phyloP scores from a whole-genome alignment of 805 yeast genomes.

The Teunomyces kruisii region DNA sequence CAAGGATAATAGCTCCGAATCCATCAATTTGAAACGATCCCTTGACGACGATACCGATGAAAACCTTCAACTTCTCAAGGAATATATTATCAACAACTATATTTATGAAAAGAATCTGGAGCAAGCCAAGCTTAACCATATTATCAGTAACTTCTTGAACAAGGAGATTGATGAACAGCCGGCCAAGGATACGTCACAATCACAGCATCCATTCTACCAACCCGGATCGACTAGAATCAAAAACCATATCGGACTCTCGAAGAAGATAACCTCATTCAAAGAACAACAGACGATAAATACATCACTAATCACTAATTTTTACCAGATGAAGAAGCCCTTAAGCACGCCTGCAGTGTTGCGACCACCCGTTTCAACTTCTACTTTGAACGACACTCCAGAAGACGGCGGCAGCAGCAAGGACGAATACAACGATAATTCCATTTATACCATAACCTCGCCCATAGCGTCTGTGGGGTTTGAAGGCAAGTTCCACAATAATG shows the following conservation, averaged over 20 bases:
- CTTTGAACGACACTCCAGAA: neutral
- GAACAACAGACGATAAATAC: neutral
- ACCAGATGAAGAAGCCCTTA: conserved; percentile 47
- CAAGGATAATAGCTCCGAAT: neutral
- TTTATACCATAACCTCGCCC: conserved; percentile 9
- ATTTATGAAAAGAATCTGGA: conserved; percentile 14
- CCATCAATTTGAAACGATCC: neutral
- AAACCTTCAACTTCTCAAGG: conserved; percentile 11
- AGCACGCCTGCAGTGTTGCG: conserved; percentile 55
- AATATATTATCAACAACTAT: conserved; percentile 14
- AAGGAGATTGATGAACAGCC: neutral
- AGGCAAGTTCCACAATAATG: too few species aligned
- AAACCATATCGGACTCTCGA: conserved; percentile 1
- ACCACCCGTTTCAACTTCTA: conserved; percentile 20
- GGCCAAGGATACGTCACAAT: neutral
- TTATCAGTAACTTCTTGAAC: conserved; percentile 5
- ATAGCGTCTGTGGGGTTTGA: neutral
- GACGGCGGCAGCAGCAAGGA: neutral
- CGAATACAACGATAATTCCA: neutral
- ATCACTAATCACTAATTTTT: conserved; percentile 18
- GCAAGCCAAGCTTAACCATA: conserved; percentile 9
- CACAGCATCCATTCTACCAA: conserved; percentile 8
- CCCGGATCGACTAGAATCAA: conserved; percentile 1
- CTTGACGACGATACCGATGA: conserved; percentile 7
- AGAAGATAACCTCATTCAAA: neutral